phyloP scores from a whole-genome alignment of 257 asterid genomes.

The Leonotis leonurus region DNA sequence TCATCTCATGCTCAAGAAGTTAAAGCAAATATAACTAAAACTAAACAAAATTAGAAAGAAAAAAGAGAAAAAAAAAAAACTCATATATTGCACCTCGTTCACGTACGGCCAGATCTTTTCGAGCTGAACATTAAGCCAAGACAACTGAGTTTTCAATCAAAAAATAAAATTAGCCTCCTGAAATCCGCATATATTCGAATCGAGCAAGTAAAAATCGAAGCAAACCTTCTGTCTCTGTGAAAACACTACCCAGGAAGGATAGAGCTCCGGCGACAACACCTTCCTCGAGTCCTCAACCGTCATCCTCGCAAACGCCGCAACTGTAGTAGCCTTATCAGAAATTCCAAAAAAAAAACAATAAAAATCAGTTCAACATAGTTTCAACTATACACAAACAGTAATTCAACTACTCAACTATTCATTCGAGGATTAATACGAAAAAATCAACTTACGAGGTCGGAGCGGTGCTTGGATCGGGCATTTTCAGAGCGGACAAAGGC shows the following conservation, averaged over 20 bases:
- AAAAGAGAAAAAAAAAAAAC: background rate
- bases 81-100: conserved; percentile 79
- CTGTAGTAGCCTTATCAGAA: conserved; percentile 51
- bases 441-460: conserved; percentile 51
- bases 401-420: conserved; percentile 10
- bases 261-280: conserved; percentile 69
- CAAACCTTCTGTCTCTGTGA: conserved; percentile 91
- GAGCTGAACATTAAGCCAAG: conserved; percentile 89
- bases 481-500: conserved; percentile 91
- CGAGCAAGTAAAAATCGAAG: background rate
- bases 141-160: conserved; percentile 41
- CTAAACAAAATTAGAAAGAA: background rate
- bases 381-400: background rate
- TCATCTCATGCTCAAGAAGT: background rate
- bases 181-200: background rate
- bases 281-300: conserved; percentile 91
- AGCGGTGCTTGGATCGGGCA: conserved; percentile 83
- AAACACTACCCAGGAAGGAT: conserved; percentile 95
- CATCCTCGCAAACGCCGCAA: conserved; percentile 91
- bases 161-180: conserved; percentile 2
- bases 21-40: background rate
- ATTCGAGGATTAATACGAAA: background rate
- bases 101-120: conserved; percentile 94
- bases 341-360: too few relatives aligned
- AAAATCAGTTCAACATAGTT: background rate